These are phyloP conservation scores for Chaetomiaceae sp. DNA, from an alignment of 2,329 filamentous ascomycete genomes.

Conservation along the genomic window DNA sequence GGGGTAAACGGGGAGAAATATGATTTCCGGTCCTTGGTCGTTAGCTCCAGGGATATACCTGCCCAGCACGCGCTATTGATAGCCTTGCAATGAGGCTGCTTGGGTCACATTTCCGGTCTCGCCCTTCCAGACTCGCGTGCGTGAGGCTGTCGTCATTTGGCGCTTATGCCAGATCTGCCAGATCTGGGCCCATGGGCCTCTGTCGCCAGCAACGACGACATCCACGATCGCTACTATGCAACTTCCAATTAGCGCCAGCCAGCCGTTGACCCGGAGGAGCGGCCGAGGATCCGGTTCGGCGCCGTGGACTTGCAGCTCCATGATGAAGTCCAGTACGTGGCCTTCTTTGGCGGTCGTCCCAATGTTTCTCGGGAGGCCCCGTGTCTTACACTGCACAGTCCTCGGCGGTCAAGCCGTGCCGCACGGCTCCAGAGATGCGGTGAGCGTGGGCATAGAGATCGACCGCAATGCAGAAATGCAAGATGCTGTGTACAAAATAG, in stretches of 20 bases:
- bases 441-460: neutral
- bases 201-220: neutral
- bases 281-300: neutral
- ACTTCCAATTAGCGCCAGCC: slow-evolving; percentile 2
- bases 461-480: neutral
- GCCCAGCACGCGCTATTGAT: slow-evolving; percentile 4
- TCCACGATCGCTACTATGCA: neutral
- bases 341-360: neutral
- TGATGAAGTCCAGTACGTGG: too few species aligned
- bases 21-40: too few species aligned
- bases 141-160: slow-evolving; percentile 4
- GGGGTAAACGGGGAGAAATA: too few species aligned
- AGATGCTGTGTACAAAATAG: neutral
- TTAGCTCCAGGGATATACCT: neutral
- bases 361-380: slow-evolving; percentile 6
- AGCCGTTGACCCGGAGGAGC: slow-evolving; percentile 13
- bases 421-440: slow-evolving; percentile 9
- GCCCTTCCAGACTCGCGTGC: neutral
- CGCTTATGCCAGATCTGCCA: slow-evolving; percentile 8
- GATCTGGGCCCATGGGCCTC: slow-evolving; percentile 3
- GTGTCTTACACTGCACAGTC: neutral
- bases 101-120: neutral
- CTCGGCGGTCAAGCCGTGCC: slow-evolving; percentile 10
- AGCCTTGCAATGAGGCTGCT: neutral
- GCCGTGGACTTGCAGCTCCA: neutral